Evolutionary conservation across 352 stramenopile genomes (phyloP).

Genomic region (Globisporangium camurandrum): DNA sequence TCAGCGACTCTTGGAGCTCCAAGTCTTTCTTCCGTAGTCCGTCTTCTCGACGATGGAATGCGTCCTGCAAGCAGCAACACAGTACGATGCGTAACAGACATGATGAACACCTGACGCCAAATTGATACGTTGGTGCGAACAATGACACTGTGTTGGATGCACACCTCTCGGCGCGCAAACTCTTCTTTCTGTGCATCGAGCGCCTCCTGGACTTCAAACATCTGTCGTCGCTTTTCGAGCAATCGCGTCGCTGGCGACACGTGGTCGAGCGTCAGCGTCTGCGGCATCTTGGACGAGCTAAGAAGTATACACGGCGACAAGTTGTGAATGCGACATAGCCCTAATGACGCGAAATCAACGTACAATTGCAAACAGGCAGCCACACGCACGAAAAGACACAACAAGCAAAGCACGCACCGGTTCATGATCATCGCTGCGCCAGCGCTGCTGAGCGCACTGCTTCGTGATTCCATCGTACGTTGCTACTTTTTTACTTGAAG

Average conservation of each 20-base stretch:
- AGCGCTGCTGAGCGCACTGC: conserved; percentile 45
- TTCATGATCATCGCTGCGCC: conserved; percentile 68
- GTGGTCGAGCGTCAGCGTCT: conserved; percentile 89
- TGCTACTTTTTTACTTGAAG: background rate
- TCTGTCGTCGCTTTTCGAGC: conserved; percentile 92
- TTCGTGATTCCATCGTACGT: conserved; percentile 34
- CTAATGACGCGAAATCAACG: too few relatives aligned
- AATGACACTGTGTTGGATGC: too few relatives aligned
- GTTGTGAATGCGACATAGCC: too few relatives aligned
- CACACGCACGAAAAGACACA: too few relatives aligned
- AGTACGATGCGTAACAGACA: background rate
- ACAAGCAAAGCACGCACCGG: conserved; percentile 18
- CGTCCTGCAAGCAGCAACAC: conserved; percentile 39
- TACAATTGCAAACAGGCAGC: too few relatives aligned
- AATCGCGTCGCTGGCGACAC: conserved; percentile 89
- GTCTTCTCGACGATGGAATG: conserved; percentile 91
- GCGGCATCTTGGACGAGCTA: conserved; percentile 53
- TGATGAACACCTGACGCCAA: background rate
- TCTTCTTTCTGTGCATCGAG: conserved; percentile 93
- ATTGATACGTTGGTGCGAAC: too few relatives aligned
- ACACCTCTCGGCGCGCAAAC: conserved; percentile 72
- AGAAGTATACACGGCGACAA: too few relatives aligned
- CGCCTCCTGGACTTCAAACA: conserved; percentile 93
- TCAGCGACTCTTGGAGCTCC: conserved; percentile 92
- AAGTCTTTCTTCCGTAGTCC: conserved; percentile 90